phyloP scores from a whole-genome alignment of 2,329 filamentous ascomycete species.

The Alternaria consortialis region DNA sequence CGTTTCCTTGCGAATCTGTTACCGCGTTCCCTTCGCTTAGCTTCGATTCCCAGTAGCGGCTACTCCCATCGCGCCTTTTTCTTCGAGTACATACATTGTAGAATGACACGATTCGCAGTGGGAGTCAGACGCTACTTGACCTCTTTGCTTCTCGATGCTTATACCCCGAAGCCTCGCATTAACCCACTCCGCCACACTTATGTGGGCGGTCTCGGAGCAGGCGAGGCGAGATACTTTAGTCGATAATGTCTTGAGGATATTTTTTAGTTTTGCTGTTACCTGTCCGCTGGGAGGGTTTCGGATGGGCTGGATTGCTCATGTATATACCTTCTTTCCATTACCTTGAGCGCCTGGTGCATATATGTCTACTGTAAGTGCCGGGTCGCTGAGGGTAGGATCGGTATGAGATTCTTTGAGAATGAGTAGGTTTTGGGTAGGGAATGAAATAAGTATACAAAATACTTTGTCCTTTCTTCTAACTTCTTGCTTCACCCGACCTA shows the following conservation, averaged over 20 bases:
- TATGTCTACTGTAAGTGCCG: background rate
- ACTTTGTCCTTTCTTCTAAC: too few species aligned
- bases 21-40: slow-evolving; percentile 19
- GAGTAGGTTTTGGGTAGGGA: background rate
- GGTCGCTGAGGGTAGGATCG: slow-evolving; percentile 1
- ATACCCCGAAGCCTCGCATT: slow-evolving; percentile 25
- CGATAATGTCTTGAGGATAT: slow-evolving; percentile 42
- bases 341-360: slow-evolving; percentile 3
- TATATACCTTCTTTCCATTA: slow-evolving; percentile 3
- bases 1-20: slow-evolving; percentile 11
- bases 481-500: background rate
- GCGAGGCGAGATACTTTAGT: slow-evolving; percentile 18
- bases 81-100: background rate
- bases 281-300: slow-evolving; percentile 29
- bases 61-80: background rate
- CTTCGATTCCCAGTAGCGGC: slow-evolving; percentile 14
- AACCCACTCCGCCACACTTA: slow-evolving; percentile 1
- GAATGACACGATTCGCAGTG: background rate
- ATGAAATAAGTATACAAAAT: slow-evolving; percentile 7
- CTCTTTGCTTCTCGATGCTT: slow-evolving; percentile 26
- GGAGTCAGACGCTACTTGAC: slow-evolving; percentile 5
- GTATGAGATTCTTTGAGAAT: background rate
- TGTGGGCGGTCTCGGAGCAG: background rate
- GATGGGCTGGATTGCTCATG: slow-evolving; percentile 19
- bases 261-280: slow-evolving; percentile 20